A percentile compares a stretch with the other conserved stretches of the same genome.
These are phyloP conservation scores for Hyphopichia wangnamkhiaoensis DNA, from an alignment of 1,139 yeast genomes.

Conservation along the genomic window DNA sequence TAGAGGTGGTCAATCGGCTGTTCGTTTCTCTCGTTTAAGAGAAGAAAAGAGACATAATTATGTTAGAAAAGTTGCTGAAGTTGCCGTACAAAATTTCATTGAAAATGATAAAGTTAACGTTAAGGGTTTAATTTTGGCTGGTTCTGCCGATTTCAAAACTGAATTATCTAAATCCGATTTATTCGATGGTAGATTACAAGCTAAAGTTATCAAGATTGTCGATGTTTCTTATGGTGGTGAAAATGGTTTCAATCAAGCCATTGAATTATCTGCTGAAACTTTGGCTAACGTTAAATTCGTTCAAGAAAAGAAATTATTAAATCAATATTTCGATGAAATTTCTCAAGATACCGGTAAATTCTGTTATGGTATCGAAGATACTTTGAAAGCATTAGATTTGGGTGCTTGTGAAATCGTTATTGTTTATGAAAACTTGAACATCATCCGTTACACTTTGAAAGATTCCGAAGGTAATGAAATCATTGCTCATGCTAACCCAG, in stretches of 20 bases:
- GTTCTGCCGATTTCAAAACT: constrained; percentile 97
- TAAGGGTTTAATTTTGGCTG: constrained; percentile 92
- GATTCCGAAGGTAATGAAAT: constrained; percentile 81
- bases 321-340: constrained; percentile 91
- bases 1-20: constrained; percentile 99
- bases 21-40: constrained; percentile 98
- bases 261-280: constrained; percentile 95
- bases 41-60: constrained; percentile 99
- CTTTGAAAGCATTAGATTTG: constrained; percentile 90
- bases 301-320: constrained; percentile 94
- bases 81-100: constrained; percentile 94
- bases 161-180: constrained; percentile 91
- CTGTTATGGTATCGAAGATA: constrained; percentile 97
- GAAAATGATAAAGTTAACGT: constrained; percentile 91
- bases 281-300: constrained; percentile 95
- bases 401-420: constrained; percentile 94
- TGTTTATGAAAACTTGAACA: constrained; percentile 89
- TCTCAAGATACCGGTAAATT: constrained; percentile 95
- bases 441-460: constrained; percentile 79
- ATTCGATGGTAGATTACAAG: constrained; percentile 85
- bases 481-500: constrained; percentile 71
- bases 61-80: constrained; percentile 97
- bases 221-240: constrained; percentile 99
- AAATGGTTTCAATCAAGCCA: constrained; percentile 98
- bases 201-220: constrained; percentile 86